Base-by-base conservation (phyloP, 179 eudicot genomes). In the Spergularia azorica region DNA sequence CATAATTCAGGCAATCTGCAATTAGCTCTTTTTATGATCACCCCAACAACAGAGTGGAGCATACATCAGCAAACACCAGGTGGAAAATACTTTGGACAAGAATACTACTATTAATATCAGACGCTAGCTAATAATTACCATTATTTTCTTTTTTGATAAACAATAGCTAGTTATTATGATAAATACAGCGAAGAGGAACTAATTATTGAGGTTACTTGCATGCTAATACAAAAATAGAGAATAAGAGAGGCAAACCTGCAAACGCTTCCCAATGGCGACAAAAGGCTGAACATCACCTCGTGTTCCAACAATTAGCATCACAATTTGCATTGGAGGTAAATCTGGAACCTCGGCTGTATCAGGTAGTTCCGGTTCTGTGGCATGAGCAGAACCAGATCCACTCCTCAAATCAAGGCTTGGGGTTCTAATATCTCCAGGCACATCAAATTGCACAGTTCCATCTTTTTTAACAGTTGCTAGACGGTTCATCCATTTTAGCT, bases 221-320 rank as follows among this genome's bases (percentile, higher is more conserved):
- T 26, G 32, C 32, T 11, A 50, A 48, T 38, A 55, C 43, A 74
- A 39, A 21, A 0, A 5, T 11, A 67, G 61, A 52, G 48, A 41
- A 16, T 9, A 63, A 72, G 17, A 57, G 14, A 38, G 7, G 71
- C 67, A 38, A 64, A 85, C 98, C 97, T 94, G 98, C 77, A 94
- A 80, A 60, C 83, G 81, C 79, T 90, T 90, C 57, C 93, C 98
- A 70, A 92, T 92, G 69, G 97, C 98, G 75, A 90, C 84, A 84
- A 94, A 94, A 63, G 98, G 98, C 77, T 94, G 98, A 13, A 94
- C 95, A 82, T 94, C 98, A 54, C 97, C 98, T 71, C 95, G 84
- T 55, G 98, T 94, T 78, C 98, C 98, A 78, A 92, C 98, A 65
- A 94, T 90, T 63, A 94, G 90, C 88, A 90, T 89, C 74, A 88